phyloP scores from a whole-genome alignment of 2,329 filamentous ascomycete species.

The Passalora sequoiae region DNA sequence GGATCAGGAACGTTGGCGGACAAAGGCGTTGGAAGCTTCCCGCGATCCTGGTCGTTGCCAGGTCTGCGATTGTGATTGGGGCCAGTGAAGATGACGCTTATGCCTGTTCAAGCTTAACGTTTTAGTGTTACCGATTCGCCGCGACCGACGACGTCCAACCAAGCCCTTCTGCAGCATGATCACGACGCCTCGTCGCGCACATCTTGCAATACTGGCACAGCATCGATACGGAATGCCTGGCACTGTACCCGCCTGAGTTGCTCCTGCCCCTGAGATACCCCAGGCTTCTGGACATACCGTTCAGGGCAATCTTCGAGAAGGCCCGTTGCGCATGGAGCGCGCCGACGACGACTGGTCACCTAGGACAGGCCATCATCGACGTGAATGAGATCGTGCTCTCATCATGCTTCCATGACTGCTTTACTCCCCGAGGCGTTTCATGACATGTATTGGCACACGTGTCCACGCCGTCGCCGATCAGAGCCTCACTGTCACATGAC shows the following conservation, averaged over 20 bases:
- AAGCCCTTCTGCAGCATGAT: conserved; percentile 9
- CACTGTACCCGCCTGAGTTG: conserved; percentile 16
- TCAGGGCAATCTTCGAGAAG: conserved; percentile 21
- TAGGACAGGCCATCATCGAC: conserved; percentile 11
- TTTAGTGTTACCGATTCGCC: conserved; percentile 4
- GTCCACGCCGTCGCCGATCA: too few species aligned
- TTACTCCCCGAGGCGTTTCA: conserved; percentile 14
- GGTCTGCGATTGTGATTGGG: conserved; percentile 11
- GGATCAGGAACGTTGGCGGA: conserved; percentile 10
- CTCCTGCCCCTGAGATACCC: conserved; percentile 22
- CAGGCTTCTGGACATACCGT: conserved; percentile 15
- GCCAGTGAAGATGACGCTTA: conserved; percentile 9
- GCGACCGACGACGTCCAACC: conserved; percentile 15
- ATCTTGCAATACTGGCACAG: conserved; percentile 7
- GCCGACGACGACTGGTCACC: conserved; percentile 19
- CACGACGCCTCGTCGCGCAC: conserved; percentile 13
- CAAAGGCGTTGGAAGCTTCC: conserved; percentile 16
- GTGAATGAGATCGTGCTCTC: conserved; percentile 11
- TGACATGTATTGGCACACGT: conserved; percentile 4
- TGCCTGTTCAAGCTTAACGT: conserved; percentile 4
- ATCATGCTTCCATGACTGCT: not conserved
- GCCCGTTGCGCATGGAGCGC: conserved; percentile 12
- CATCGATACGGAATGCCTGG: conserved; percentile 17
- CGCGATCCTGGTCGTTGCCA: conserved; percentile 2
- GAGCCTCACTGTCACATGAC: too few species aligned